Conservation (phyloP, 2,329 filamentous ascomycete species). For the Pseudocercospora fijiensis region DNA sequence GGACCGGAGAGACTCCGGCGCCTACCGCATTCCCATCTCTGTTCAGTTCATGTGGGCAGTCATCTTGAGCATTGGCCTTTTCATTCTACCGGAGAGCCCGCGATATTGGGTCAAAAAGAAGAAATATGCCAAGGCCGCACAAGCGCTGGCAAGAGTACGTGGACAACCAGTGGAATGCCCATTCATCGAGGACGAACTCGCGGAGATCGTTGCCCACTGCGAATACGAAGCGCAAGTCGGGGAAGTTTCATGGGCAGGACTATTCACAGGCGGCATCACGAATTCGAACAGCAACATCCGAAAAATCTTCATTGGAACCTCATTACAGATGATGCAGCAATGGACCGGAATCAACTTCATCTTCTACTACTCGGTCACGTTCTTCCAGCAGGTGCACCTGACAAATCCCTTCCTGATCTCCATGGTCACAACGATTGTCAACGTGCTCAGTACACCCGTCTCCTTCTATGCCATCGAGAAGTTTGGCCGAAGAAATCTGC, state of each 20-base stretch:
- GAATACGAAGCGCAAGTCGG: slow-evolving; percentile 74
- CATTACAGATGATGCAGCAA: slow-evolving; percentile 53
- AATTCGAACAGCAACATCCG: slow-evolving; percentile 54
- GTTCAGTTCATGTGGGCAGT: slow-evolving; percentile 80
- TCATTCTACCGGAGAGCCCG: slow-evolving; percentile 79
- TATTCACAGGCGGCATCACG: slow-evolving; percentile 57
- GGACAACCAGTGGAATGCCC: slow-evolving; percentile 71
- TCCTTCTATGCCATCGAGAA: slow-evolving; percentile 86
- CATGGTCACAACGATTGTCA: slow-evolving; percentile 84
- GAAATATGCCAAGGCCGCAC: slow-evolving; percentile 63
- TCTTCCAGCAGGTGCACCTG: slow-evolving; percentile 77
- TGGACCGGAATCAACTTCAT: slow-evolving; percentile 93
- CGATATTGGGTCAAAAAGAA: slow-evolving; percentile 82
- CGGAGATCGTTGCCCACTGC: slow-evolving; percentile 86
- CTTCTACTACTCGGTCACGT: slow-evolving; percentile 62
- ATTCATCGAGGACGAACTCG: slow-evolving; percentile 74
- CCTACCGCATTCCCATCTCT: slow-evolving; percentile 77
- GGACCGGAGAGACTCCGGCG: slow-evolving; percentile 59
- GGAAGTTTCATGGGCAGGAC: slow-evolving; percentile 52
- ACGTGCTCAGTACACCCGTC: slow-evolving; percentile 79
- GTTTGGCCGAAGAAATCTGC: slow-evolving; percentile 75
- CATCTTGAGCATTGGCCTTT: slow-evolving; percentile 68
- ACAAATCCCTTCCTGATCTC: slow-evolving; percentile 77
- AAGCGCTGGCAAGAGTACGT: slow-evolving; percentile 66
- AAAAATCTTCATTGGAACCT: slow-evolving; percentile 48